Evolutionary conservation across 2,329 filamentous ascomycete genomes (phyloP).

Genomic region (Diplodia scrobiculata): DNA sequence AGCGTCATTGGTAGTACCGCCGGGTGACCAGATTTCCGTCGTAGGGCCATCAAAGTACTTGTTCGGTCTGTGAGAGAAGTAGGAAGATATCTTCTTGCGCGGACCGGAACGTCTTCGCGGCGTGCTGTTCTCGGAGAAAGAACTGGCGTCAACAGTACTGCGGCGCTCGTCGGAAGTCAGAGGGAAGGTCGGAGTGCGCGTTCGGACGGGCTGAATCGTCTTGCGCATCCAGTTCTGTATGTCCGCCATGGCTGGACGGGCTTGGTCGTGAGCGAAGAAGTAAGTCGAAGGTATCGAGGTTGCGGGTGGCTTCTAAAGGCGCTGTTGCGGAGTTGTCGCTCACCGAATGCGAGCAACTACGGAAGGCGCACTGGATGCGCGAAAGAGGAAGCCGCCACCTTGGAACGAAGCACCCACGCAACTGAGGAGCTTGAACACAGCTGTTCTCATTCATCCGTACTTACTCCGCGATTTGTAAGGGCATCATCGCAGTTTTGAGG

Average conservation of each 20-base stretch:
- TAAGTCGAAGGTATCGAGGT: background rate
- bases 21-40: constrained; percentile 72
- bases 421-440: background rate
- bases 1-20: constrained; percentile 49
- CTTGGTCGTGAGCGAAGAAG: background rate
- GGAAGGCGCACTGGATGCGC: background rate
- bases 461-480: background rate
- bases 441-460: background rate
- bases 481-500: background rate
- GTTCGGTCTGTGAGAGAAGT: constrained; percentile 35
- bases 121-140: constrained; percentile 19
- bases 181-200: constrained; percentile 13
- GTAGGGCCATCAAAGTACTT: constrained; percentile 67
- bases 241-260: constrained; percentile 5
- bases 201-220: constrained; percentile 17
- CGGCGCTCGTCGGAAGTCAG: constrained; percentile 8
- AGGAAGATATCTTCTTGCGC: constrained; percentile 23
- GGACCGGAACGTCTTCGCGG: constrained; percentile 11
- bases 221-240: constrained; percentile 27
- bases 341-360: background rate
- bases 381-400: background rate
- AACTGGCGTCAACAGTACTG: constrained; percentile 2
- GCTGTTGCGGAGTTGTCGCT: background rate
- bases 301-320: background rate
- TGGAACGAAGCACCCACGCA: background rate